phyloP scores from a whole-genome alignment of 2,329 filamentous ascomycete genomes.

The Hirsutella minnesotensis region DNA sequence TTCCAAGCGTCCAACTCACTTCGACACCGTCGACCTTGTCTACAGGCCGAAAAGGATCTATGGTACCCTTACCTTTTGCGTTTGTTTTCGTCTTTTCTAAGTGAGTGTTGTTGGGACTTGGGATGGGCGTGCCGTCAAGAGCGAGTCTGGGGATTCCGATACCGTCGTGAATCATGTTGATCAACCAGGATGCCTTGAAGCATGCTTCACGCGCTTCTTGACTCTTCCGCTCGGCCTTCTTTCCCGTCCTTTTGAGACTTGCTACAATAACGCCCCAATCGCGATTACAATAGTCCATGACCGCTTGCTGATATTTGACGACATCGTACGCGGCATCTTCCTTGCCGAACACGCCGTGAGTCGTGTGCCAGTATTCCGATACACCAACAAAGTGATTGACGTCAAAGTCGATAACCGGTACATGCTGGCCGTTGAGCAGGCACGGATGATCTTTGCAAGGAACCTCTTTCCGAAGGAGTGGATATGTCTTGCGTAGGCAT shows the following conservation, averaged over 20 bases:
- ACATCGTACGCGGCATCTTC: conserved; percentile 80
- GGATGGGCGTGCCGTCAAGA: conserved; percentile 48
- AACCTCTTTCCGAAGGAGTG: conserved; percentile 79
- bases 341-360: conserved; percentile 81
- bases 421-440: conserved; percentile 80
- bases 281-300: conserved; percentile 73
- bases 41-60: conserved; percentile 82
- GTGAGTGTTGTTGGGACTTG: conserved; percentile 55
- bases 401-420: conserved; percentile 90
- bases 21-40: conserved; percentile 86
- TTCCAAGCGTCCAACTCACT: conserved; percentile 93
- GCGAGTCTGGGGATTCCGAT: conserved; percentile 85
- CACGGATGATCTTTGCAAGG: conserved; percentile 77
- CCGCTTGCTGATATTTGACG: conserved; percentile 73
- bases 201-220: conserved; percentile 77
- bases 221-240: conserved; percentile 64
- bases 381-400: conserved; percentile 97
- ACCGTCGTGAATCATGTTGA: conserved; percentile 90
- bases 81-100: conserved; percentile 48
- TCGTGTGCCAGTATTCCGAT: conserved; percentile 98
- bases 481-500: conserved; percentile 71
- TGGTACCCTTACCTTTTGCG: conserved; percentile 59
- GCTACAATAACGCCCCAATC: conserved; percentile 69
- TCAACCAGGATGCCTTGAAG: conserved; percentile 97
- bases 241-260: conserved; percentile 54